Conservation (phyloP, 2,329 filamentous ascomycete species). For the Botryotinia narcissicola region DNA sequence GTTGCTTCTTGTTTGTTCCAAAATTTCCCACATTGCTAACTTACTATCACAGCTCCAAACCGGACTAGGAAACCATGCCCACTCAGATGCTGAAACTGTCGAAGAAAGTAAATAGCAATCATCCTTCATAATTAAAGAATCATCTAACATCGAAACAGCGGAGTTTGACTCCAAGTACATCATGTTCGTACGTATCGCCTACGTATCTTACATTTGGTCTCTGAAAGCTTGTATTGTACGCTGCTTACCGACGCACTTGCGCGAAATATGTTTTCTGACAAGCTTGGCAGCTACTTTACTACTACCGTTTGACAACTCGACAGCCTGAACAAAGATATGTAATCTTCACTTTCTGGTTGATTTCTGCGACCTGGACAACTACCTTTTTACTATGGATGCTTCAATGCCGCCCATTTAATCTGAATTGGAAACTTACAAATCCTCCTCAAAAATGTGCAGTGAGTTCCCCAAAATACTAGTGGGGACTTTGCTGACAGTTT, state of each 20-base stretch:
- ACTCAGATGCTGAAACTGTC: background rate
- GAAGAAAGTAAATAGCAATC: background rate
- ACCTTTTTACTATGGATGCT: background rate
- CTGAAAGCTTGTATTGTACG: conserved; percentile 33
- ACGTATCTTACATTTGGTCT: conserved; percentile 31
- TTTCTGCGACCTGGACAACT: background rate
- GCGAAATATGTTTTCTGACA: background rate
- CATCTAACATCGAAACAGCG: conserved; percentile 21
- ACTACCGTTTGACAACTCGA: conserved; percentile 24
- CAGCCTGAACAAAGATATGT: conserved; percentile 22
- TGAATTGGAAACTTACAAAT: conserved; percentile 11
- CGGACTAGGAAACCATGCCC: background rate
- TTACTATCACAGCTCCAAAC: background rate
- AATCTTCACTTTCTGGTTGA: background rate
- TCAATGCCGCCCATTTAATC: background rate
- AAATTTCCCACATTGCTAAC: background rate
- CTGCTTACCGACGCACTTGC: background rate
- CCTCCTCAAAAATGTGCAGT: conserved; percentile 3
- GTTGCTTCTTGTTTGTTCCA: background rate
- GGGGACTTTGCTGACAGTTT: background rate
- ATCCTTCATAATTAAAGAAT: too few species aligned
- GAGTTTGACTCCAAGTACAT: conserved; percentile 26
- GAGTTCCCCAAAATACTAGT: background rate
- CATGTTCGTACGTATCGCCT: conserved; percentile 25
- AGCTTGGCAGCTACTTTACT: conserved; percentile 28